These are phyloP conservation scores for Sphagnum tenellum DNA, from an alignment of 225 moss, liverwort and hornwort genomes.

Conservation along the genomic window DNA sequence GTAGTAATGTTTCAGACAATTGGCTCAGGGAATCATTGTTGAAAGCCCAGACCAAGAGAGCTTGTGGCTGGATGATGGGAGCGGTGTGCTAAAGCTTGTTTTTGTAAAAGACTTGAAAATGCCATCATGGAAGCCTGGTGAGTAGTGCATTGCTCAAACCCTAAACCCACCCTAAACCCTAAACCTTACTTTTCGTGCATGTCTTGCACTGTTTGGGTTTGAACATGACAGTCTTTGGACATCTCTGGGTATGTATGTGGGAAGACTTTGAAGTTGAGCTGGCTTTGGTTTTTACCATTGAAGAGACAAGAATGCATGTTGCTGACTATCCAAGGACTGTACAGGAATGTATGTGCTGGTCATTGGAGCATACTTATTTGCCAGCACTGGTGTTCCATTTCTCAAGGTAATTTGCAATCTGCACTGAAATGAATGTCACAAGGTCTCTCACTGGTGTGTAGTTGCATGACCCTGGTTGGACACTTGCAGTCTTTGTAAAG, in stretches of 20 bases:
- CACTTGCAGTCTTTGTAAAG: slow-evolving; percentile 4
- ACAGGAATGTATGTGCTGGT: slow-evolving; percentile 59
- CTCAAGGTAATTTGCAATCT: slow-evolving; percentile 20
- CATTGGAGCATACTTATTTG: slow-evolving; percentile 33
- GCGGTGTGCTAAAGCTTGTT: slow-evolving; percentile 63
- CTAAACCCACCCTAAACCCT: too few species aligned
- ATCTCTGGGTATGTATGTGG: too few species aligned
- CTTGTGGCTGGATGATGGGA: slow-evolving; percentile 67
- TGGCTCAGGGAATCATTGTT: slow-evolving; percentile 52
- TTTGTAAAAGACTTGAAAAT: slow-evolving; percentile 21
- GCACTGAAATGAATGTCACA: neutral
- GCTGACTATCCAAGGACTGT: neutral
- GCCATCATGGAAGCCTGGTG: slow-evolving; percentile 49
- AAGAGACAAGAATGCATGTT: too few species aligned
- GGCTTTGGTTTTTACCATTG: too few species aligned
- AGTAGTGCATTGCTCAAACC: neutral
- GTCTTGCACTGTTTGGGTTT: too few species aligned
- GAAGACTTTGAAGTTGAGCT: too few species aligned
- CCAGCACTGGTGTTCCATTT: slow-evolving; percentile 23
- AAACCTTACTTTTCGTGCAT: too few species aligned
- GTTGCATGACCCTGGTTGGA: neutral
- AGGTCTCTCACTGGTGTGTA: neutral
- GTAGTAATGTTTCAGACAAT: too few species aligned
- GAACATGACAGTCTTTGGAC: too few species aligned
- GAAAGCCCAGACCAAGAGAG: slow-evolving; percentile 35